phyloP scores from a whole-genome alignment of 495 filamentous ascomycete species.

The Lineolata rhizophorae region DNA sequence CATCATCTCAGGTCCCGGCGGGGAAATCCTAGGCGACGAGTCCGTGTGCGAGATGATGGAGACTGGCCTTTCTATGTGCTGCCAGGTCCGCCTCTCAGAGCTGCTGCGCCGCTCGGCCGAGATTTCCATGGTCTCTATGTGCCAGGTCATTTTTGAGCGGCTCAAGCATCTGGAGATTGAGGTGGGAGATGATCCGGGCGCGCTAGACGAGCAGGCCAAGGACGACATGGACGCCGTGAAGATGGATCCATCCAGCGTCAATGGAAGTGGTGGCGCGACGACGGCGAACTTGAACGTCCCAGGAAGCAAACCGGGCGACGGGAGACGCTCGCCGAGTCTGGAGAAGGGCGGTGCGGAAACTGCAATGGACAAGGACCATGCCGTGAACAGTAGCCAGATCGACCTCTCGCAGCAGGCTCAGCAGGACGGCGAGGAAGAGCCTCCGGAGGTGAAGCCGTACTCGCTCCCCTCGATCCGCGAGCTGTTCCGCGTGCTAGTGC shows the following conservation, averaged over 20 bases:
- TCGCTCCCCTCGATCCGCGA: conserved; percentile 85
- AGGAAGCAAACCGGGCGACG: conserved; percentile 8
- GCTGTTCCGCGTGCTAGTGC: conserved; percentile 83
- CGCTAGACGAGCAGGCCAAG: conserved; percentile 36
- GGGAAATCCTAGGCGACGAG: conserved; percentile 72
- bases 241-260: conserved; percentile 76
- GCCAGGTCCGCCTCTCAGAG: conserved; percentile 76
- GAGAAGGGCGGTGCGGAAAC: conserved; percentile 6
- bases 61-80: conserved; percentile 91
- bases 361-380: conserved; percentile 3
- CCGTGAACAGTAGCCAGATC: conserved; percentile 10
- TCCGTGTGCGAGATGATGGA: conserved; percentile 99
- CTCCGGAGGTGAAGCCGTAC: conserved; percentile 58
- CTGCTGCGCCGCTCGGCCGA: conserved; percentile 79
- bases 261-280: conserved; percentile 28
- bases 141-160: conserved; percentile 87
- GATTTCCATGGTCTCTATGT: conserved; percentile 96
- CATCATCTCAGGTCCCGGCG: conserved; percentile 83
- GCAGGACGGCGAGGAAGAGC: conserved; percentile 8
- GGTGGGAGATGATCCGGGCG: conserved; percentile 33
- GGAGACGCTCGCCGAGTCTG: conserved; percentile 5
- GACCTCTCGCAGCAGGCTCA: conserved; percentile 12
- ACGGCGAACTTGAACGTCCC: conserved; percentile 26
- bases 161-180: conserved; percentile 68
- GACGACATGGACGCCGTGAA: conserved; percentile 53